A percentile compares a stretch with the other conserved stretches of the same genome.
phyloP scores from a whole-genome alignment of 108 stramenopile genomes.

The Skeletonema tropicum region DNA sequence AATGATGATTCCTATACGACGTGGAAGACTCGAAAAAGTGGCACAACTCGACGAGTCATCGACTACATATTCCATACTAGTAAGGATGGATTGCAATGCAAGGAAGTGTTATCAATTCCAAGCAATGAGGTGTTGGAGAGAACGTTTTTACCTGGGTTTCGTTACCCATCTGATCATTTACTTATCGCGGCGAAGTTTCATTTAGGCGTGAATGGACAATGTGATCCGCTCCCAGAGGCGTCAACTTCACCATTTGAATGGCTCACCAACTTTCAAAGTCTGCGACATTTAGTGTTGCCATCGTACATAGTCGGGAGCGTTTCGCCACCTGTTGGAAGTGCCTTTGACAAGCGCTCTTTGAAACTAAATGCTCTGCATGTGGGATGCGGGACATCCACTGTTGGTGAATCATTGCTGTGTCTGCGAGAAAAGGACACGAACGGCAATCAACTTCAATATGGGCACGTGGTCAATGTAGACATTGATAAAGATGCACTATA shows the following conservation, averaged over 20 bases:
- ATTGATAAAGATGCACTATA: conserved; percentile 59
- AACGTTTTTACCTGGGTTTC: conserved; percentile 41
- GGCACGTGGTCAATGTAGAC: conserved; percentile 73
- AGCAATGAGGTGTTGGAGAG: conserved; percentile 26
- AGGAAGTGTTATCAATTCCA: conserved; percentile 31
- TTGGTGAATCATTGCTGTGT: conserved; percentile 69
- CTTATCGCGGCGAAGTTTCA: conserved; percentile 56
- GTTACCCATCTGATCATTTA: conserved; percentile 62
- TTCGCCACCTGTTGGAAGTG: not conserved
- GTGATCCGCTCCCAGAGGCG: not conserved
- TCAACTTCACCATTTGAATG: conserved; percentile 43
- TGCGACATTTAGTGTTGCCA: conserved; percentile 35
- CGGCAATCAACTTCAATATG: conserved; percentile 35
- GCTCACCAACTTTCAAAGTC: conserved; percentile 46
- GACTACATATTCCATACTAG: conserved; percentile 58
- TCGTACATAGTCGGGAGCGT: conserved; percentile 25
- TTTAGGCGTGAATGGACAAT: no score
- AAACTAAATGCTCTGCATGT: conserved; percentile 67
- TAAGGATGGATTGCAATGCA: conserved; percentile 13
- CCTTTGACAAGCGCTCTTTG: not conserved
- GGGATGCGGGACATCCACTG: conserved; percentile 75
- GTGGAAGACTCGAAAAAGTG: conserved; percentile 54
- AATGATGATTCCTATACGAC: conserved; percentile 38
- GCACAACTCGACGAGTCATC: conserved; percentile 46
- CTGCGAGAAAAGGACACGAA: conserved; percentile 10